Conservation (phyloP, 2,329 filamentous ascomycete species). For the Cladosporium velox region DNA sequence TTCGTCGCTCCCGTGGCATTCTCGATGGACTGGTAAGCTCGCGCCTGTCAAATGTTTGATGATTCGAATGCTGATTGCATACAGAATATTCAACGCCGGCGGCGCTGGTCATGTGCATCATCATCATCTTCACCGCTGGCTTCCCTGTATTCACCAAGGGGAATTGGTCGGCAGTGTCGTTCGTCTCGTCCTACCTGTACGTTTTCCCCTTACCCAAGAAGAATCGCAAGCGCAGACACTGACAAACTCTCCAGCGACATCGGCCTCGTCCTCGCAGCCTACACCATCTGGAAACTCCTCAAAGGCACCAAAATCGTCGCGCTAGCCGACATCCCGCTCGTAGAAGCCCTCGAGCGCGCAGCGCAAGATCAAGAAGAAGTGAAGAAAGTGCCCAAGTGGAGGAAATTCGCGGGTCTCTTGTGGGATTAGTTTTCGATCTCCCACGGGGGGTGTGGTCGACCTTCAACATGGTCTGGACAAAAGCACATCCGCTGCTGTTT, state of each 20-base stretch:
- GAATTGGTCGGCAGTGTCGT: conserved; percentile 33
- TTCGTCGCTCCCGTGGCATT: conserved; percentile 37
- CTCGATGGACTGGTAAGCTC: conserved; percentile 35
- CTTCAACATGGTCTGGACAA: background rate
- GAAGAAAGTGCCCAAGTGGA: conserved; percentile 4
- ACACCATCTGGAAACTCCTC: conserved; percentile 30
- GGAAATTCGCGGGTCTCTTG: background rate
- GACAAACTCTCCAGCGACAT: conserved; percentile 31
- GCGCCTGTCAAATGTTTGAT: background rate
- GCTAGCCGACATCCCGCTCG: conserved; percentile 29
- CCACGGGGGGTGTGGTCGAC: background rate
- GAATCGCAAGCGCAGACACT: background rate
- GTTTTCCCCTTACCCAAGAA: background rate
- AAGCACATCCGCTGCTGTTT: background rate
- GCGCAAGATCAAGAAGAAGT: conserved; percentile 16
- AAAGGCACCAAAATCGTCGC: conserved; percentile 32
- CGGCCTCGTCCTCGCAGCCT: conserved; percentile 30
- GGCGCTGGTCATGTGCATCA: conserved; percentile 34
- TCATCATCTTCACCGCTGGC: conserved; percentile 35
- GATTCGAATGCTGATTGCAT: background rate
- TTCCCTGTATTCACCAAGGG: conserved; percentile 34
- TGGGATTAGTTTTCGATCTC: conserved; percentile 4
- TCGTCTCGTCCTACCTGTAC: conserved; percentile 34
- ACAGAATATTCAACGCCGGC: conserved; percentile 36
- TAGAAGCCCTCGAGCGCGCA: conserved; percentile 27